Percentiles rank a stretch among this genome's conserved stretches.
phyloP scores from a whole-genome alignment of 1,284 basidiomycete genomes.

The Fomitopsis betulina region DNA sequence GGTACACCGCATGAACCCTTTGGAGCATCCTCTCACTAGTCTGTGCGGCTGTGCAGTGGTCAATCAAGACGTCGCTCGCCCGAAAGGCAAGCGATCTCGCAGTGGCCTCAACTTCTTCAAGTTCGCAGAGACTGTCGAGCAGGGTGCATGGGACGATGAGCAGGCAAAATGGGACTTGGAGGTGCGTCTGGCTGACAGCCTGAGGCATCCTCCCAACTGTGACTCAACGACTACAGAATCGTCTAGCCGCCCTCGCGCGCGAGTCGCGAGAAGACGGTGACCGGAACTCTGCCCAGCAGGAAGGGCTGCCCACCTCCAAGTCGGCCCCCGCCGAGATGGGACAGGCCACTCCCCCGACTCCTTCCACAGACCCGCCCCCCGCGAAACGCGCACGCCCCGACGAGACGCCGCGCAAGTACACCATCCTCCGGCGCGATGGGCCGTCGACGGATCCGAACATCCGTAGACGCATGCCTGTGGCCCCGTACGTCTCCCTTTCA shows the following conservation, averaged over 20 bases:
- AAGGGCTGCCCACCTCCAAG: not conserved
- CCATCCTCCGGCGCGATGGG: slow-evolving; percentile 23
- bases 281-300: not conserved
- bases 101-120: slow-evolving; percentile 64
- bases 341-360: not conserved
- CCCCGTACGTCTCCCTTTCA: slow-evolving; percentile 22
- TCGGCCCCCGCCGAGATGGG: slow-evolving; percentile 4
- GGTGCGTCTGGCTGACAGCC: slow-evolving; percentile 19
- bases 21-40: not conserved
- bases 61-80: slow-evolving; percentile 40
- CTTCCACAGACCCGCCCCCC: not conserved
- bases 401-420: slow-evolving; percentile 23
- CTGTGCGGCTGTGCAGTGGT: slow-evolving; percentile 40
- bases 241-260: slow-evolving; percentile 15
- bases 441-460: slow-evolving; percentile 9
- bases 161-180: slow-evolving; percentile 53
- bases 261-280: slow-evolving; percentile 13
- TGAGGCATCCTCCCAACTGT: not conserved
- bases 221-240: slow-evolving; percentile 7
- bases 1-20: slow-evolving; percentile 34
- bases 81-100: slow-evolving; percentile 56
- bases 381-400: slow-evolving; percentile 6
- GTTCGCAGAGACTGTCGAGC: slow-evolving; percentile 74
- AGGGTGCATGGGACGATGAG: slow-evolving; percentile 59
- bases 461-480: slow-evolving; percentile 12